phyloP scores from a whole-genome alignment of 768 basidiomycete genomes.

The Boletus speciosus region DNA sequence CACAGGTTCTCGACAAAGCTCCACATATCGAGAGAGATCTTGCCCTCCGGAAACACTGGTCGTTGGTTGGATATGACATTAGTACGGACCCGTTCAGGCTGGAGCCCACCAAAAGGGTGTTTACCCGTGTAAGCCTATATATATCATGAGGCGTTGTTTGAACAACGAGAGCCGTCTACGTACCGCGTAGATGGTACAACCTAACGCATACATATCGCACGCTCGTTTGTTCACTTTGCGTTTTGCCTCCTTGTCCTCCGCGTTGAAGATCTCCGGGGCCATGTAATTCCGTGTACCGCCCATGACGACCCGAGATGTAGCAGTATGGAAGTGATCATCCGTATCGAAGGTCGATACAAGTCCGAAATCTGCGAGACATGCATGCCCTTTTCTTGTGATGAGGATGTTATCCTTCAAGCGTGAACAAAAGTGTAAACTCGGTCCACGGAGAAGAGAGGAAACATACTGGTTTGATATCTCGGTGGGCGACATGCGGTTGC shows the following conservation, averaged over 20 bases:
- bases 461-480: conserved; percentile 31
- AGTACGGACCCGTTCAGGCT: neutral
- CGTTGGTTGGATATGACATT: conserved; percentile 1
- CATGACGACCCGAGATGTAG: conserved; percentile 5
- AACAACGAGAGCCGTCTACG: neutral
- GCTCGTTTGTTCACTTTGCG: conserved; percentile 23
- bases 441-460: neutral
- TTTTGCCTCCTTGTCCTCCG: neutral
- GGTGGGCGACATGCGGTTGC: conserved; percentile 34
- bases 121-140: conserved; percentile 17
- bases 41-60: conserved; percentile 14
- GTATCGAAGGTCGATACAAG: conserved; percentile 25
- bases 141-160: neutral
- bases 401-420: conserved; percentile 44
- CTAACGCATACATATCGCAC: conserved; percentile 42
- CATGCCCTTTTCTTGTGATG: conserved; percentile 37
- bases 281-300: conserved; percentile 20
- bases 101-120: conserved; percentile 5
- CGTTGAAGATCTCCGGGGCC: conserved; percentile 25
- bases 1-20: conserved; percentile 31
- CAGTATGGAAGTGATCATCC: conserved; percentile 9
- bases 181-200: conserved; percentile 40
- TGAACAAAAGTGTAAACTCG: conserved; percentile 4
- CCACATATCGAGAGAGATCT: conserved; percentile 26
- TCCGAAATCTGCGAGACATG: conserved; percentile 52